A percentile compares a stretch with the other conserved stretches of the same genome.
phyloP scores from a whole-genome alignment of 345 rosid species.

The Lepidium sativum region DNA sequence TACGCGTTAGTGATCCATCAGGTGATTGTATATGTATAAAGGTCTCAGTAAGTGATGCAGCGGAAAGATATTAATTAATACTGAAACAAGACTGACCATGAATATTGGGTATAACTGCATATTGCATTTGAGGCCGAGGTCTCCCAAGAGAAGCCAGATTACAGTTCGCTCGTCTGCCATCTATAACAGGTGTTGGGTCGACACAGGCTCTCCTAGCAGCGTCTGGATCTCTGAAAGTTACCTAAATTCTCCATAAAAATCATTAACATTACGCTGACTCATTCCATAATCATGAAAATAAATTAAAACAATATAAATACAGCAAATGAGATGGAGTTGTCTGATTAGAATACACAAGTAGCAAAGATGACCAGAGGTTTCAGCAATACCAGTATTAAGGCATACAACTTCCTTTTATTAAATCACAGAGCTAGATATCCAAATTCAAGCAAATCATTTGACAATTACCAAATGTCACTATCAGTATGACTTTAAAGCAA shows the following conservation, averaged over 20 bases:
- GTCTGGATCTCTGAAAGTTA: slow-evolving; percentile 93
- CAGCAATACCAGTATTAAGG: not conserved
- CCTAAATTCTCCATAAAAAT: slow-evolving; percentile 80
- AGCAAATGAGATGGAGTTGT: not conserved
- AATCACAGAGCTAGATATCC: not conserved
- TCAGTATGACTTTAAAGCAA: not conserved
- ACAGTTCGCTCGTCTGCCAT: slow-evolving; percentile 94
- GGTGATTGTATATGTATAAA: not conserved
- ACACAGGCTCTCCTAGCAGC: slow-evolving; percentile 92
- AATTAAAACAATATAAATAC: not conserved
- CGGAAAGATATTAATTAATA: not conserved
- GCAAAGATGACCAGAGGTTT: not conserved
- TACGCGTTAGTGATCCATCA: not conserved
- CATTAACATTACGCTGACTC: slow-evolving; percentile 33
- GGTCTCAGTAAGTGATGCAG: not conserved
- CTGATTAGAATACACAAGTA: not conserved
- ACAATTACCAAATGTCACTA: not conserved
- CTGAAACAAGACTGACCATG: slow-evolving; percentile 28
- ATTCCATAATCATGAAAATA: slow-evolving; percentile 21
- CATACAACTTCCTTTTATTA: not conserved
- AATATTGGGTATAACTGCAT: slow-evolving; percentile 36
- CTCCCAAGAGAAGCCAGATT: slow-evolving; percentile 95
- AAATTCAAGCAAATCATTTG: not conserved
- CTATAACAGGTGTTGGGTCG: slow-evolving; percentile 77
- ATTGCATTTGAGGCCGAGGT: slow-evolving; percentile 49